A percentile compares a stretch with the other conserved stretches of the same genome.
phyloP scores from a whole-genome alignment of 2,329 filamentous ascomycete genomes.

The Cytospora chrysosperma region DNA sequence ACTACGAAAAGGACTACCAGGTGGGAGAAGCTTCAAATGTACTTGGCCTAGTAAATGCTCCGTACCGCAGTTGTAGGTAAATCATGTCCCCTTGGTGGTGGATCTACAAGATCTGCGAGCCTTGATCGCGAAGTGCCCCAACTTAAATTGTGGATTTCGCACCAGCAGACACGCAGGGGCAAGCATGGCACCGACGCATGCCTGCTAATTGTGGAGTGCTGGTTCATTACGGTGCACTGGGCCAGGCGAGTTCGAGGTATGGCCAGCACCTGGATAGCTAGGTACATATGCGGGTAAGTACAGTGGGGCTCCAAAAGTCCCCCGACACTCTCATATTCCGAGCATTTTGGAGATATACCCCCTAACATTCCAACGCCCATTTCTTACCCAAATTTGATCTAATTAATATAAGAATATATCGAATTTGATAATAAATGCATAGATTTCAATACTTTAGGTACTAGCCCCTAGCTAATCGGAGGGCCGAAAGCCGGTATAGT shows the following conservation, averaged over 20 bases:
- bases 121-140: conserved; percentile 17
- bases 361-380: too few relatives aligned
- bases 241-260: neutral
- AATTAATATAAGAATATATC: too few relatives aligned
- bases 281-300: neutral
- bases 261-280: conserved; percentile 1
- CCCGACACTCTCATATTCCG: too few relatives aligned
- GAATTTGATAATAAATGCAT: too few relatives aligned
- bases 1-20: neutral
- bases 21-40: neutral
- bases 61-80: neutral
- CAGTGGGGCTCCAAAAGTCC: too few relatives aligned
- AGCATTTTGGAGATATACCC: too few relatives aligned
- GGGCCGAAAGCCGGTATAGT: too few relatives aligned
- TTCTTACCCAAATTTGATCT: too few relatives aligned
- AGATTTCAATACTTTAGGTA: too few relatives aligned
- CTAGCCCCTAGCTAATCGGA: too few relatives aligned
- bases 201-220: conserved; percentile 17
- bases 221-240: neutral
- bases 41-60: neutral
- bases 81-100: neutral
- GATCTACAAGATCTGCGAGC: conserved; percentile 11
- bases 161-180: conserved; percentile 3
- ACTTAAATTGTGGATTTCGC: conserved; percentile 14
- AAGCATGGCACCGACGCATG: conserved; percentile 18